A percentile compares a stretch with the other conserved stretches of the same genome.
Conservation (phyloP, 2,329 filamentous ascomycete species). For the Rosellinia necatrix region DNA sequence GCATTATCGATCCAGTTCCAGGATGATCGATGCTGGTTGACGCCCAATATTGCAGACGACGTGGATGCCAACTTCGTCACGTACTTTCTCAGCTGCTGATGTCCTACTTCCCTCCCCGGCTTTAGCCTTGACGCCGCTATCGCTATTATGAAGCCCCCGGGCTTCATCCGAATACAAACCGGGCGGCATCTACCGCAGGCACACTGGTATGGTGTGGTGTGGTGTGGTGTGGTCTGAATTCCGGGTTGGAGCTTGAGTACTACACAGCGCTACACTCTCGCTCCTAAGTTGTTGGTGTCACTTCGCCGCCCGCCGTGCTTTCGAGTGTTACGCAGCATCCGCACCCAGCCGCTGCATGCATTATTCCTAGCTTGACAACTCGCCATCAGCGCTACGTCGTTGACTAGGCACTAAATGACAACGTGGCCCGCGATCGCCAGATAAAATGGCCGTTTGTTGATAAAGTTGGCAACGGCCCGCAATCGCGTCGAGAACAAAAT, state of each 20-base stretch:
- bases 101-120: conserved; percentile 2
- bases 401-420: conserved; percentile 13
- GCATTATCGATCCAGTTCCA: neutral
- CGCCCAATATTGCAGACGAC: conserved; percentile 8
- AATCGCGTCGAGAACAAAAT: conserved; percentile 5
- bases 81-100: too few species aligned
- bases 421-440: conserved; percentile 17
- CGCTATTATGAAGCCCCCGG: conserved; percentile 1
- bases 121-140: conserved; percentile 4
- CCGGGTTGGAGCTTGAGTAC: conserved; percentile 16
- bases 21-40: neutral
- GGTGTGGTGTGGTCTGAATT: conserved; percentile 18
- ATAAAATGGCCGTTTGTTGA: conserved; percentile 18
- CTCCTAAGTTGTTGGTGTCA: conserved; percentile 12
- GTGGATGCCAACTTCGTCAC: neutral
- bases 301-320: conserved; percentile 19
- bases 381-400: conserved; percentile 10
- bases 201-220: conserved; percentile 13
- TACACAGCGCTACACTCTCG: conserved; percentile 14
- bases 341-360: conserved; percentile 19
- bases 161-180: conserved; percentile 22
- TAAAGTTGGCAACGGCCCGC: conserved; percentile 1
- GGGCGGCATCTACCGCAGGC: conserved; percentile 18
- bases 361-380: conserved; percentile 17
- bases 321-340: conserved; percentile 20